These are phyloP conservation scores for Gossypium davidsonii DNA, from an alignment of 441 rosid species.

Conservation along the genomic window DNA sequence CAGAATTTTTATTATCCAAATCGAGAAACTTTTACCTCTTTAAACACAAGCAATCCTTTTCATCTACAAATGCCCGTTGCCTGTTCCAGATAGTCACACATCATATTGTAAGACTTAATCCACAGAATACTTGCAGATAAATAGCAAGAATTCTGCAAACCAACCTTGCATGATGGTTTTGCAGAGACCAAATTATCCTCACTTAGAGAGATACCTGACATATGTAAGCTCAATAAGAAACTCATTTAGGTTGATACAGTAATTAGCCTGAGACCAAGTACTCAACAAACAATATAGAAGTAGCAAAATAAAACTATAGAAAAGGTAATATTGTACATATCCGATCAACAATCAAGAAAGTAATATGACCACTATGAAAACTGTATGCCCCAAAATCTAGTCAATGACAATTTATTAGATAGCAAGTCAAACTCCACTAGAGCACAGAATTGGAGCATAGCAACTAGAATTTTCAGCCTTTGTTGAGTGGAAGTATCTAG, in stretches of 20 bases:
- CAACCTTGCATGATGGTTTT: not conserved
- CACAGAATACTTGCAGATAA: not conserved
- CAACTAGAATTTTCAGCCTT: constrained; percentile 5
- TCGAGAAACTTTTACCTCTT: not conserved
- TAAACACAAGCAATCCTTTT: not conserved
- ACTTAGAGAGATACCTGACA: not conserved
- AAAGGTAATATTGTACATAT: not conserved
- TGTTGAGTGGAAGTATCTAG: constrained; percentile 16
- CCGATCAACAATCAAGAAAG: not conserved
- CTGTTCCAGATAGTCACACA: constrained; percentile 12
- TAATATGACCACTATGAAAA: not conserved
- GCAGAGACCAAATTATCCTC: not conserved
- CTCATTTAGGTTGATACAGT: not conserved
- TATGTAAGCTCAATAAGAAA: not conserved
- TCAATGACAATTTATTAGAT: not conserved
- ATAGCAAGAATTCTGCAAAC: not conserved
- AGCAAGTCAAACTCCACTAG: not conserved
- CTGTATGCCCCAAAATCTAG: not conserved
- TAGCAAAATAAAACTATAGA: too few relatives aligned
- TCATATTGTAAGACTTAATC: not conserved
- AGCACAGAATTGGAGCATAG: not conserved
- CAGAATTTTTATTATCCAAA: not conserved
- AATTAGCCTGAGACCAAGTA: not conserved
- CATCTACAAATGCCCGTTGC: not conserved
- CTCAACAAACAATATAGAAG: not conserved